Conservation (phyloP, 2,329 filamentous ascomycete genomes). For the Proliferodiscus dingleyae region DNA sequence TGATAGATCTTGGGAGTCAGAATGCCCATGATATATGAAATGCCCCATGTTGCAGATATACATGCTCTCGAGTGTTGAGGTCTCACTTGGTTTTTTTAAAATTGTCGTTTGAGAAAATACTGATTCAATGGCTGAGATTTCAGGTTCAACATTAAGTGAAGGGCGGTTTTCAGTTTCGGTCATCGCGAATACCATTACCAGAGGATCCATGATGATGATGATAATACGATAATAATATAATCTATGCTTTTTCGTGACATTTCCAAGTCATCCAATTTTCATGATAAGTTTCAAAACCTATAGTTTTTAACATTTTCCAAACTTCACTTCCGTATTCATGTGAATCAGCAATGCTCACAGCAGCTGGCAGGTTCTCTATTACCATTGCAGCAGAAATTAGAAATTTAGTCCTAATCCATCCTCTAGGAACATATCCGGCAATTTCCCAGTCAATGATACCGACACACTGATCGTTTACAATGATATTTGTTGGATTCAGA, state of each 20-base stretch:
- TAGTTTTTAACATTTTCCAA: not conserved
- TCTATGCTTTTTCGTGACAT: too few relatives aligned
- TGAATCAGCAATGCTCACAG: not conserved
- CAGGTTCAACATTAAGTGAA: not conserved
- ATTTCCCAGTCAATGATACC: not conserved
- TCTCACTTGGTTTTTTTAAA: not conserved
- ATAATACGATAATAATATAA: too few relatives aligned
- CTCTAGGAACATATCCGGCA: not conserved
- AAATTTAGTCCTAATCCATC: not conserved
- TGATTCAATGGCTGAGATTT: not conserved
- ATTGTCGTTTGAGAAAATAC: not conserved
- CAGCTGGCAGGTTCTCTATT: not conserved
- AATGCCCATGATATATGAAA: not conserved
- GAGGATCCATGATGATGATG: not conserved
- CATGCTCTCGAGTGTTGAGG: not conserved
- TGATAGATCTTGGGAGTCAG: not conserved
- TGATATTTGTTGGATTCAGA: not conserved
- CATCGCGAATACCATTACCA: not conserved
- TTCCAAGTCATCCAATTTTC: not conserved
- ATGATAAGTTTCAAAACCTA: not conserved
- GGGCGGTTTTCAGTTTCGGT: not conserved
- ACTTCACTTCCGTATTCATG: not conserved
- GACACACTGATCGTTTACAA: not conserved
- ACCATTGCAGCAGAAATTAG: not conserved
- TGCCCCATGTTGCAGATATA: not conserved